phyloP scores from a whole-genome alignment of 768 basidiomycete genomes.

The Lyophyllum atratum region DNA sequence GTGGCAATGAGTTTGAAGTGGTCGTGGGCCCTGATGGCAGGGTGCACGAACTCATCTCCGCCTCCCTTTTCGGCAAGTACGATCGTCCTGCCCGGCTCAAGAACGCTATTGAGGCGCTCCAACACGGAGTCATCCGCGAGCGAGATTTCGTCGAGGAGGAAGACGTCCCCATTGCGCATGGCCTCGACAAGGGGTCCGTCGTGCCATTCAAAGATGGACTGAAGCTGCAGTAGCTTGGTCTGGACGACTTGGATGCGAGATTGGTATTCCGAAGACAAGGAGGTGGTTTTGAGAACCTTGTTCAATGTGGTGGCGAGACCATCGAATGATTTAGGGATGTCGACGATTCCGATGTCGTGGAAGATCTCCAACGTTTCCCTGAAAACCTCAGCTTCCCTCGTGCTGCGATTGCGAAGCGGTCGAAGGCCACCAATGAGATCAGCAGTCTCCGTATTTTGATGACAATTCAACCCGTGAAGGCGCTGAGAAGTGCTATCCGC shows the following conservation, averaged over 20 bases:
- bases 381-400: slow-evolving; percentile 50
- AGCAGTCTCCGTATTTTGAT: slow-evolving; percentile 97
- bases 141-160: slow-evolving; percentile 95
- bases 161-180: slow-evolving; percentile 83
- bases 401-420: slow-evolving; percentile 76
- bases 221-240: slow-evolving; percentile 47
- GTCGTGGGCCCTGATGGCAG: slow-evolving; percentile 62
- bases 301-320: slow-evolving; percentile 28
- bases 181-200: slow-evolving; percentile 95
- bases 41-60: slow-evolving; percentile 68
- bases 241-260: slow-evolving; percentile 42
- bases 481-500: slow-evolving; percentile 63
- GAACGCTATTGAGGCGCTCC: slow-evolving; percentile 93
- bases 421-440: slow-evolving; percentile 94
- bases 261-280: slow-evolving; percentile 30
- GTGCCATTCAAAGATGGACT: slow-evolving; percentile 94
- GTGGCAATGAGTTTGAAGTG: slow-evolving; percentile 92
- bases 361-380: slow-evolving; percentile 45
- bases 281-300: slow-evolving; percentile 25
- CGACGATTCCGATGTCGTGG: slow-evolving; percentile 38
- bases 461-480: slow-evolving; percentile 85
- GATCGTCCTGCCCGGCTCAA: slow-evolving; percentile 88
- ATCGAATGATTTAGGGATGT: slow-evolving; percentile 23
- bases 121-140: slow-evolving; percentile 97
- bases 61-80: slow-evolving; percentile 89